These are phyloP conservation scores for Candida ipomoeae DNA, from an alignment of 805 yeast species.

Conservation along the genomic window DNA sequence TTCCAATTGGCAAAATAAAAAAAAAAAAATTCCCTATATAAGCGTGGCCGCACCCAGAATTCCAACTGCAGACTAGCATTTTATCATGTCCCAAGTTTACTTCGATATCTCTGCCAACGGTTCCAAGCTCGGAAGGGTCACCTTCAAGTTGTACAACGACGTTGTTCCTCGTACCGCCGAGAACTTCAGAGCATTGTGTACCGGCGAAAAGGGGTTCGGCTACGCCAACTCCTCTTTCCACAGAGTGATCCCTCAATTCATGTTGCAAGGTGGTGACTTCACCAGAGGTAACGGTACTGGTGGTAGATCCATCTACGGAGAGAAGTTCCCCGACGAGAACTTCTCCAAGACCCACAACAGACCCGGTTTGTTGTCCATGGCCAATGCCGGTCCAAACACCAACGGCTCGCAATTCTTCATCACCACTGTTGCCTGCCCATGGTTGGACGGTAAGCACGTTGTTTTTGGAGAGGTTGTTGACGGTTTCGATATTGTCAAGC, in stretches of 20 bases:
- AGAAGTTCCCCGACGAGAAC: conserved; percentile 85
- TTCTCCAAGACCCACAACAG: conserved; percentile 70
- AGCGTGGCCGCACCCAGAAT: conserved; percentile 7
- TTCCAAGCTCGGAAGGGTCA: conserved; percentile 66
- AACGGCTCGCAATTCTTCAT: conserved; percentile 97
- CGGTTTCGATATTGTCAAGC: conserved; percentile 82
- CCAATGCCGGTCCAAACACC: conserved; percentile 98
- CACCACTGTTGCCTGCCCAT: conserved; percentile 81
- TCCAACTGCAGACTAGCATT: background rate
- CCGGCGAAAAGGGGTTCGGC: conserved; percentile 94
- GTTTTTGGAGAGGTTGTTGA: conserved; percentile 90
- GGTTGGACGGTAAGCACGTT: conserved; percentile 94
- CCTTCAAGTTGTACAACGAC: conserved; percentile 84
- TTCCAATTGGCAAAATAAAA: conserved; percentile 8
- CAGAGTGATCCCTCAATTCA: conserved; percentile 94
- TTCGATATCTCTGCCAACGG: conserved; percentile 82
- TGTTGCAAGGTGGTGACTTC: conserved; percentile 89
- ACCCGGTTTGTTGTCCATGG: conserved; percentile 94
- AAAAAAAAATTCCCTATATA: conserved; percentile 7
- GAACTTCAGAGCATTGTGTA: conserved; percentile 90
- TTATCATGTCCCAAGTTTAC: conserved; percentile 62
- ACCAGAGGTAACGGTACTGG: conserved; percentile 84
- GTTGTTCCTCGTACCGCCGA: conserved; percentile 94
- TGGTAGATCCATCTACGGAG: conserved; percentile 85
- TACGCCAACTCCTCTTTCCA: conserved; percentile 86